Conservation (phyloP, 768 basidiomycete species). For the Podaxis rugospora region DNA sequence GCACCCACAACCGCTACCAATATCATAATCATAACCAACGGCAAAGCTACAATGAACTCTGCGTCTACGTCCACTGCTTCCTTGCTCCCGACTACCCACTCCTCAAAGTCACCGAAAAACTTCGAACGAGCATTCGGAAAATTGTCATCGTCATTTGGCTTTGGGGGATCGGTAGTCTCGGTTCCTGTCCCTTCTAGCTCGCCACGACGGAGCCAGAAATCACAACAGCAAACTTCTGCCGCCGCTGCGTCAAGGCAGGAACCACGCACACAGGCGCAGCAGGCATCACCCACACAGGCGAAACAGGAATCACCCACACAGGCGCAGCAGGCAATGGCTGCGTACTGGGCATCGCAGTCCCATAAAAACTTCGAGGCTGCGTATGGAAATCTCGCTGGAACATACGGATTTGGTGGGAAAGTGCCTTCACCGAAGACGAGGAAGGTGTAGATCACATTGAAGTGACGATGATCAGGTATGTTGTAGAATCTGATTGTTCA, state of each 20-base stretch:
- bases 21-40: background rate
- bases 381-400: constrained; percentile 1
- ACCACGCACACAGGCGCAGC: background rate
- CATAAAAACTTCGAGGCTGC: constrained; percentile 11
- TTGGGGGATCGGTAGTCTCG: background rate
- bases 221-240: background rate
- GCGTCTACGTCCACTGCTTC: constrained; percentile 4
- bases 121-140: constrained; percentile 5
- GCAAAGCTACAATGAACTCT: background rate
- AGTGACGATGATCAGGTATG: background rate
- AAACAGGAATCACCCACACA: background rate
- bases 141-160: constrained; percentile 8
- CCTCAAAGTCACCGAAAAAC: background rate
- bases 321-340: constrained; percentile 4
- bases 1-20: background rate
- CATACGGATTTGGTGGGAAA: constrained; percentile 7
- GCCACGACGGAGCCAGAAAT: background rate
- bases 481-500: background rate
- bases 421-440: constrained; percentile 2
- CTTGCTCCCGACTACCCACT: background rate
- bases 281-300: background rate
- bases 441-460: background rate
- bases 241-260: background rate
- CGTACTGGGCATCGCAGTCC: constrained; percentile 11
- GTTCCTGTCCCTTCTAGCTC: background rate